Conservation (phyloP, 202 grass and related monocot genomes). For the Miscanthus sacchariflorus region DNA sequence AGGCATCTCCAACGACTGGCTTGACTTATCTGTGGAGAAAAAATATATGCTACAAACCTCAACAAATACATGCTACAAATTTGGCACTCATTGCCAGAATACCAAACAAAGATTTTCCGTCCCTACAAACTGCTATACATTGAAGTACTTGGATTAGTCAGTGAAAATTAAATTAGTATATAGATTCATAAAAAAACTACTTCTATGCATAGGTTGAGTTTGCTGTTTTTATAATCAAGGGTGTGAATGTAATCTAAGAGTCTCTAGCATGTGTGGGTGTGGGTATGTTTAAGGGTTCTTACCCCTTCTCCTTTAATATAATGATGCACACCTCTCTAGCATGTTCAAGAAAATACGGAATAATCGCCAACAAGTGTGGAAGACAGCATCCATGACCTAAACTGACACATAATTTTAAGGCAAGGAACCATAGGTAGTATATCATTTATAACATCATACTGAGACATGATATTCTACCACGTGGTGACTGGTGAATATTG, state of each 20-base stretch:
- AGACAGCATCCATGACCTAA: conserved; percentile 2
- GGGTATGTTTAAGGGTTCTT: no score
- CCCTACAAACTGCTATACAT: not conserved
- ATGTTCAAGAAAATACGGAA: not conserved
- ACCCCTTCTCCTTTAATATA: not conserved
- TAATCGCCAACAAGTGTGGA: not conserved
- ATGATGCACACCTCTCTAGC: not conserved
- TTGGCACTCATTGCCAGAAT: not conserved
- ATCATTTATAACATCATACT: no score
- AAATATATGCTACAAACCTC: conserved; percentile 39
- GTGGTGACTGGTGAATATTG: no score
- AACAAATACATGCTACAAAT: conserved; percentile 10
- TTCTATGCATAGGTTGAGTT: not conserved
- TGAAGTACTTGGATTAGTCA: not conserved
- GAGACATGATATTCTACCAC: no score
- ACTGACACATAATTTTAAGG: not conserved
- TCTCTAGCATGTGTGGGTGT: not conserved
- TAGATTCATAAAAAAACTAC: not conserved
- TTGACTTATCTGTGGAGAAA: conserved; percentile 41
- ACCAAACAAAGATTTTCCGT: not conserved
- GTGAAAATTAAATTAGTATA: not conserved
- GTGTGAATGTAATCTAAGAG: not conserved
- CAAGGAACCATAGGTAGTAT: not conserved
- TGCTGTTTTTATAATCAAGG: not conserved
- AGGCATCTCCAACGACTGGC: conserved; percentile 42